These are phyloP conservation scores for Rhinocladiella mackenziei DNA, from an alignment of 2,329 filamentous ascomycete species.

Conservation along the genomic window DNA sequence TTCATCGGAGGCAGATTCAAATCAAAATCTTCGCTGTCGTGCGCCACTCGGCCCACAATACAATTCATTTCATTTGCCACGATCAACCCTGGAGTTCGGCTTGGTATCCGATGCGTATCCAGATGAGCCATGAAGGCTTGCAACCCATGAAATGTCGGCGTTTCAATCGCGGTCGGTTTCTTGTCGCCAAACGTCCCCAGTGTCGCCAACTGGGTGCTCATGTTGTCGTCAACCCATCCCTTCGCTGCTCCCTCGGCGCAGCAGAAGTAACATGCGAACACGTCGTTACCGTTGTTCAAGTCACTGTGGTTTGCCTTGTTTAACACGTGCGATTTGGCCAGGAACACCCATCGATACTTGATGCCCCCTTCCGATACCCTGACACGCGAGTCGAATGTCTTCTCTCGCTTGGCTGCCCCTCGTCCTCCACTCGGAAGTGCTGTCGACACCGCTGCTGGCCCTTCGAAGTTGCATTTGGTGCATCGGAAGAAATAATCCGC, in stretches of 20 bases:
- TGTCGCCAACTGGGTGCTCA: constrained; percentile 12
- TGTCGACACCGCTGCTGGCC: constrained; percentile 31
- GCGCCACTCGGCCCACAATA: constrained; percentile 40
- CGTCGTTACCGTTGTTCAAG: constrained; percentile 19
- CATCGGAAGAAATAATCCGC: constrained; percentile 35
- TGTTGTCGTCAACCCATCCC: constrained; percentile 17
- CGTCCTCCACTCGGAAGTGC: constrained; percentile 24
- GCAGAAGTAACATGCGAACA: constrained; percentile 47
- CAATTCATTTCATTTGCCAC: constrained; percentile 41
- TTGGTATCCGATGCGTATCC: constrained; percentile 35
- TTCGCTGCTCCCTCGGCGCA: constrained; percentile 36
- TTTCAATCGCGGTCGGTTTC: constrained; percentile 13
- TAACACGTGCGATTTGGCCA: constrained; percentile 45
- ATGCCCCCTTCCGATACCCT: constrained; percentile 35
- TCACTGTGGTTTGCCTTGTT: constrained; percentile 32
- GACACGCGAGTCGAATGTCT: constrained; percentile 32
- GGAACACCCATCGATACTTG: constrained; percentile 45
- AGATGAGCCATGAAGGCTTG: constrained; percentile 45
- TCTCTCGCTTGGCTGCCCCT: constrained; percentile 22
- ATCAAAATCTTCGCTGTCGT: constrained; percentile 44
- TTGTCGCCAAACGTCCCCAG: constrained; percentile 10
- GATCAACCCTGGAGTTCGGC: constrained; percentile 33
- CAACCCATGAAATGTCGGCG: constrained; percentile 39
- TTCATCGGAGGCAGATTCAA: constrained; percentile 40
- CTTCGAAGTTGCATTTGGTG: constrained; percentile 43